phyloP scores from a whole-genome alignment of 179 eudicot species.

The Vitellaria paradoxa region DNA sequence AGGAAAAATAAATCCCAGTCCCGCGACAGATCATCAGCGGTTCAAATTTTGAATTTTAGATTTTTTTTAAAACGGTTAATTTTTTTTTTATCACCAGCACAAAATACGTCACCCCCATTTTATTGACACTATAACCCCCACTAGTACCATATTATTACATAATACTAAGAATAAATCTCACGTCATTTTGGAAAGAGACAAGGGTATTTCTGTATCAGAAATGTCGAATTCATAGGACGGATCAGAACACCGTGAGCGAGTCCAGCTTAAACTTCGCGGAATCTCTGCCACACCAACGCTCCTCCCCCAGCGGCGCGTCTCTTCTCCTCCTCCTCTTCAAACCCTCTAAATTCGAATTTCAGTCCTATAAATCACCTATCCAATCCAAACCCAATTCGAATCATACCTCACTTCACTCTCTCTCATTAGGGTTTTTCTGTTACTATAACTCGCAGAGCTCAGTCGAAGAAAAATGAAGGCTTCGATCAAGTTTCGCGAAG shows the following conservation, averaged over 20 bases:
- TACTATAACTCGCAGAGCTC: too few species aligned
- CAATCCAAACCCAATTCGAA: neutral
- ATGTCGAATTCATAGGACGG: neutral
- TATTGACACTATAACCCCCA: neutral
- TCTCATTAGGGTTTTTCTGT: neutral
- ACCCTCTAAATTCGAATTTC: neutral
- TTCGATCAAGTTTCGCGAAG: slow-evolving; percentile 79
- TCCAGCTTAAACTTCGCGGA: slow-evolving; percentile 15
- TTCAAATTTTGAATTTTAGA: neutral
- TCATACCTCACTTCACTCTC: neutral
- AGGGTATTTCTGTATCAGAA: neutral
- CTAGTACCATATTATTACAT: neutral
- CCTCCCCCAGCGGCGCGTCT: neutral
- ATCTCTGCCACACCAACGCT: slow-evolving; percentile 23
- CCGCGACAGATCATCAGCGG: neutral
- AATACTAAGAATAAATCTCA: neutral
- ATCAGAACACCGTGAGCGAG: neutral
- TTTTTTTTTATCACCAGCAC: neutral
- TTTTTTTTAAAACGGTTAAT: neutral
- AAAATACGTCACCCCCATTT: neutral
- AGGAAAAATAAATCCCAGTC: too few species aligned
- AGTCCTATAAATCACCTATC: neutral
- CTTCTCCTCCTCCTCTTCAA: slow-evolving; percentile 7
- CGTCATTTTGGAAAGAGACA: neutral
- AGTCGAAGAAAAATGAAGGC: slow-evolving; percentile 56